Evolutionary conservation across 345 rosid genomes (phyloP).

Genomic region (Acer yangbiense): DNA sequence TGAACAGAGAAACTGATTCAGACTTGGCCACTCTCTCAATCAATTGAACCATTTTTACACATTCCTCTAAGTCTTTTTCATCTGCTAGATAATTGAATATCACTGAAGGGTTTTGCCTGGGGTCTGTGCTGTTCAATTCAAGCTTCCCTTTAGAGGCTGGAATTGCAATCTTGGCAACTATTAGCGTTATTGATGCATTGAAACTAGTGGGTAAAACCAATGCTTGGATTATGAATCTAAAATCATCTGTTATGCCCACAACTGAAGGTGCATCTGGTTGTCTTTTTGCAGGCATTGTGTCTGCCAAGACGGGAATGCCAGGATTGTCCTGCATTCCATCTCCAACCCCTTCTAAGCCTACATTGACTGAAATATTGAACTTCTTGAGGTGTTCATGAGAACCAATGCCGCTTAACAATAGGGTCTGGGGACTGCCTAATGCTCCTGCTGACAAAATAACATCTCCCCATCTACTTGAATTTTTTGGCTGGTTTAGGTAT

Average conservation of each 20-base stretch:
- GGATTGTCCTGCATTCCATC: constrained; percentile 70
- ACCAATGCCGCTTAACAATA: constrained; percentile 70
- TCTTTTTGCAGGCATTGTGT: constrained; percentile 40
- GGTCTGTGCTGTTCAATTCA: constrained; percentile 34
- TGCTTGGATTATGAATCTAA: constrained; percentile 56
- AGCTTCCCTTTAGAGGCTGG: constrained; percentile 57
- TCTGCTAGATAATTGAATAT: constrained; percentile 46
- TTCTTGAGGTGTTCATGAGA: constrained; percentile 48
- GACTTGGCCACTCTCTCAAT: constrained; percentile 60
- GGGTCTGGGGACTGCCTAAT: constrained; percentile 75
- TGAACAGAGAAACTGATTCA: constrained; percentile 45
- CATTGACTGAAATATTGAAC: constrained; percentile 44
- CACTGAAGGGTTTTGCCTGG: too few species aligned
- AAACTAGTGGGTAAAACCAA: constrained; percentile 27
- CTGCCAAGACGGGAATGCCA: constrained; percentile 42
- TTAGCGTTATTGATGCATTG: too few species aligned
- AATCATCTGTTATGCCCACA: constrained; percentile 54
- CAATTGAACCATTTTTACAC: constrained; percentile 53
- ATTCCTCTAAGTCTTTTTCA: constrained; percentile 30
- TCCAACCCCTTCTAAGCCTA: constrained; percentile 50
- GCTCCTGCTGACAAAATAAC: constrained; percentile 79
- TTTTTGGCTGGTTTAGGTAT: constrained; percentile 44
- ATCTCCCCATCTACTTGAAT: constrained; percentile 41
- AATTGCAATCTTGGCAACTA: too few species aligned
- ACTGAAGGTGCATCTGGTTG: constrained; percentile 69